Base-by-base conservation (phyloP, 1,284 basidiomycete species). In the Cryptococcus wingfieldii region DNA sequence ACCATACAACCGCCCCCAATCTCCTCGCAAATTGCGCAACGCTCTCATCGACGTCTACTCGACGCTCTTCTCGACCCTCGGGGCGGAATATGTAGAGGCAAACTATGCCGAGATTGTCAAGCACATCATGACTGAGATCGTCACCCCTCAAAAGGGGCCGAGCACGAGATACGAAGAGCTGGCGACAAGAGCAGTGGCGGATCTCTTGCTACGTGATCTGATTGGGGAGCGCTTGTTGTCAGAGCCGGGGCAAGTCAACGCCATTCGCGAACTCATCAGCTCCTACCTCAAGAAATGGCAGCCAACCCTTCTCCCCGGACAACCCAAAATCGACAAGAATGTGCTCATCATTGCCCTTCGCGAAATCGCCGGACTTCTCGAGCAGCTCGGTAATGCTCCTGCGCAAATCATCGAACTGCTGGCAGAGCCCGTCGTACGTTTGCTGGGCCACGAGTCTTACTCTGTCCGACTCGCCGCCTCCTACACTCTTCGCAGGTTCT, bases 41-140 rank as follows among this genome's bases (percentile, higher is more conserved):
- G 92, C 90, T 5, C 82, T 98, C 37, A 87, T 97, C 69, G 90
- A 96, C 66, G 87, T 91, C 63, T 98, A 98, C 68, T 83, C 86
- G 2, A 84, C 88, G 0, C 77, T 96, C 1, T 81, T 98, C 54
- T 83, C 82, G 1, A 80, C 82, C 7, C 84, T 98, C 5, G 95
- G 93, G 0, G 61, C 85, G 0, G 72, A 77, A 1, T 98, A 90
- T 75, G 84, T 92, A 43, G 93, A 97, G 71, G 74, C 78, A 28
- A 88, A 95, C 71, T 98, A 96, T 67, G 80, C 84, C 10, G 80
- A 86, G 38, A 83, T 98, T 54, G 81, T 91, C 38, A 79, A 80
- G 38, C 94, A 98, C 72, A 76, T 98, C 55, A 82, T 89, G 76
- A 79, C 76, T 10, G 91, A 96, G 56, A 82, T 97, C 39, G 83